These are phyloP conservation scores for Hordeum marinum DNA, from an alignment of 176 grass and related monocot genomes.

Conservation along the genomic window DNA sequence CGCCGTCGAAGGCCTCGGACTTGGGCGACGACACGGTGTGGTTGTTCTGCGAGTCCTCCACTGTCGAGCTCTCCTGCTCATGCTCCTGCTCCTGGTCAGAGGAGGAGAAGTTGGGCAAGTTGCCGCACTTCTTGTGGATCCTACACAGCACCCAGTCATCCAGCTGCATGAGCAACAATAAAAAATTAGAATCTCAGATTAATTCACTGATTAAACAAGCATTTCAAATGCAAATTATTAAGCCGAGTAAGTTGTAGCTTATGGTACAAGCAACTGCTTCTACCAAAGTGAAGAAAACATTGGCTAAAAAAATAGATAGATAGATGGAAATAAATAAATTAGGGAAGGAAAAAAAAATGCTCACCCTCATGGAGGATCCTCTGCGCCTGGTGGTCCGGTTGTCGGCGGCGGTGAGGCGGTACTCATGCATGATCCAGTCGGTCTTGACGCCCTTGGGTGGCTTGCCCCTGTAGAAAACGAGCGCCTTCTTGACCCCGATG, in stretches of 20 bases:
- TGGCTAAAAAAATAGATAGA: no score
- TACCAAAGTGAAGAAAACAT: neutral
- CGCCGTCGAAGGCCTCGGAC: neutral
- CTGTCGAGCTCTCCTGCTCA: slow-evolving; percentile 7
- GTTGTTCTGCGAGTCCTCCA: slow-evolving; percentile 17
- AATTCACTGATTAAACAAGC: neutral
- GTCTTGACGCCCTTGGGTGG: slow-evolving; percentile 67
- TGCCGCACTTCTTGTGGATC: slow-evolving; percentile 59
- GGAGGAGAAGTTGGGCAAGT: neutral
- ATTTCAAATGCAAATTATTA: neutral
- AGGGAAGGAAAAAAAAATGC: neutral
- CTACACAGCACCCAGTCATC: slow-evolving; percentile 83
- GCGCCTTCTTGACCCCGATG: slow-evolving; percentile 69
- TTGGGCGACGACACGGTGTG: neutral
- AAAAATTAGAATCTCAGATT: neutral
- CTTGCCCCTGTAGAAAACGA: slow-evolving; percentile 71
- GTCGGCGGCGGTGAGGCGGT: slow-evolving; percentile 24
- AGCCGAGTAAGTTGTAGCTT: neutral
- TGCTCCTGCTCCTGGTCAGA: slow-evolving; percentile 33
- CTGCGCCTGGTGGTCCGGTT: slow-evolving; percentile 9
- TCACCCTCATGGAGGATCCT: slow-evolving; percentile 58
- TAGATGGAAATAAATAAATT: neutral
- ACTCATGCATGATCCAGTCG: slow-evolving; percentile 98
- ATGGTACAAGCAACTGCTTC: neutral
- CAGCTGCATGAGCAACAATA: slow-evolving; percentile 27